Percentiles rank a stretch among this genome's conserved stretches.
phyloP scores from a whole-genome alignment of 1,284 basidiomycete genomes.

The Cutaneotrichosporon cavernicola region DNA sequence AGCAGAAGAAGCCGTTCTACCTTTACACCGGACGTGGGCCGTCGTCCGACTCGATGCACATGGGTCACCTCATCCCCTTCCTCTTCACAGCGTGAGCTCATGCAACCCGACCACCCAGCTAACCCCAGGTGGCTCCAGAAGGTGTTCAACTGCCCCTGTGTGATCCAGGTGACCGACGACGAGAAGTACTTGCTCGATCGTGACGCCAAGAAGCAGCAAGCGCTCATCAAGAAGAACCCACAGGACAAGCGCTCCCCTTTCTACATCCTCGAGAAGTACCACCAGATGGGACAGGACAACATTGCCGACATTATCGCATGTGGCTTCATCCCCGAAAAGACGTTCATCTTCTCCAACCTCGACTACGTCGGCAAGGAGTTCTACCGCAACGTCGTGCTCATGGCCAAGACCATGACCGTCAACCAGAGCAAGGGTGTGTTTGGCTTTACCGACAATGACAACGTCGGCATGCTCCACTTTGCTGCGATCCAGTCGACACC shows the following conservation, averaged over 20 bases:
- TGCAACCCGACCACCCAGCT: not conserved
- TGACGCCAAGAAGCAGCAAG: constrained; percentile 57
- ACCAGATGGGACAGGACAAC: constrained; percentile 79
- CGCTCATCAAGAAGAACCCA: constrained; percentile 49
- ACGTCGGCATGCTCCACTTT: constrained; percentile 97
- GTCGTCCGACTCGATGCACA: constrained; percentile 94
- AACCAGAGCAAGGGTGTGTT: constrained; percentile 94
- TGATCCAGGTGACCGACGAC: constrained; percentile 96
- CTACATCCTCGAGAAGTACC: constrained; percentile 71
- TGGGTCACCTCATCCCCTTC: constrained; percentile 97
- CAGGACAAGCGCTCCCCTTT: constrained; percentile 61
- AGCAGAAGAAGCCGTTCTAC: constrained; percentile 96
- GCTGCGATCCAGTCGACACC: constrained; percentile 96
- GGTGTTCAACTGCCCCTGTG: constrained; percentile 90
- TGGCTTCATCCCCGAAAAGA: constrained; percentile 79
- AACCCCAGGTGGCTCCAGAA: constrained; percentile 84
- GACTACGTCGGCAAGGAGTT: constrained; percentile 78
- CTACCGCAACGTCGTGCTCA: constrained; percentile 91
- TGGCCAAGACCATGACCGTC: constrained; percentile 88
- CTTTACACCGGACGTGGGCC: constrained; percentile 97
- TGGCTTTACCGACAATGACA: constrained; percentile 96
- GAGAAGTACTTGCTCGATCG: constrained; percentile 99
- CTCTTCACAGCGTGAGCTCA: constrained; percentile 84
- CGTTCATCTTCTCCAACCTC: constrained; percentile 95
- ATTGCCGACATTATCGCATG: constrained; percentile 89